phyloP scores from a whole-genome alignment of 257 asterid species.

The Nemophila menziesii region DNA sequence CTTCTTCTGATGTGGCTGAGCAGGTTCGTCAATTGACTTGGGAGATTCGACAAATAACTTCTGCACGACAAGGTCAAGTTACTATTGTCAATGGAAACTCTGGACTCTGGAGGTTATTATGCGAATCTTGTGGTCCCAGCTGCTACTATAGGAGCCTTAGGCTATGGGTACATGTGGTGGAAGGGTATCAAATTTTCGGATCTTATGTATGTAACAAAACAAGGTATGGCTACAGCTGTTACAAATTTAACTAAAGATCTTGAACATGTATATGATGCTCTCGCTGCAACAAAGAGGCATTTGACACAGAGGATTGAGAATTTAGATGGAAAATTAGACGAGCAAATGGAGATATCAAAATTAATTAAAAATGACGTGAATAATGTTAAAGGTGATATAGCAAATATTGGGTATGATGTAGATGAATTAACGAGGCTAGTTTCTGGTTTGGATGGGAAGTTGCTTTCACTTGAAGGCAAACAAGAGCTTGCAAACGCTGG shows the following conservation, averaged over 20 bases:
- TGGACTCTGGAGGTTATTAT: conserved; percentile 41
- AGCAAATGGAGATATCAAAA: conserved; percentile 75
- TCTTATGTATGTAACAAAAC: conserved; percentile 85
- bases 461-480: conserved; percentile 56
- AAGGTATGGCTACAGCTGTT: conserved; percentile 77
- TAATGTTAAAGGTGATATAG: conserved; percentile 51
- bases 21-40: conserved; percentile 66
- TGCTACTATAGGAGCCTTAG: conserved; percentile 71
- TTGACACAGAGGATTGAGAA: conserved; percentile 90
- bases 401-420: conserved; percentile 44
- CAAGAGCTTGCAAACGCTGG: conserved; percentile 79
- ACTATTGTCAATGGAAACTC: conserved; percentile 61
- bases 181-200: conserved; percentile 90
- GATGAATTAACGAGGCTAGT: conserved; percentile 43
- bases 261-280: conserved; percentile 71
- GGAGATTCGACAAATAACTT: conserved; percentile 61
- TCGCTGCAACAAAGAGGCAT: conserved; percentile 85
- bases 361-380: conserved; percentile 57
- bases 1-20: conserved; percentile 41
- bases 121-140: conserved; percentile 50
- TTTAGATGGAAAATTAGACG: conserved; percentile 84
- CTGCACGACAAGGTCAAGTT: conserved; percentile 51
- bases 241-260: conserved; percentile 76
- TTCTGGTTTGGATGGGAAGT: conserved; percentile 65
- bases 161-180: conserved; percentile 99